Evolutionary conservation across 805 yeast species (phyloP).

Genomic region (Pichia phayaonensis): DNA sequence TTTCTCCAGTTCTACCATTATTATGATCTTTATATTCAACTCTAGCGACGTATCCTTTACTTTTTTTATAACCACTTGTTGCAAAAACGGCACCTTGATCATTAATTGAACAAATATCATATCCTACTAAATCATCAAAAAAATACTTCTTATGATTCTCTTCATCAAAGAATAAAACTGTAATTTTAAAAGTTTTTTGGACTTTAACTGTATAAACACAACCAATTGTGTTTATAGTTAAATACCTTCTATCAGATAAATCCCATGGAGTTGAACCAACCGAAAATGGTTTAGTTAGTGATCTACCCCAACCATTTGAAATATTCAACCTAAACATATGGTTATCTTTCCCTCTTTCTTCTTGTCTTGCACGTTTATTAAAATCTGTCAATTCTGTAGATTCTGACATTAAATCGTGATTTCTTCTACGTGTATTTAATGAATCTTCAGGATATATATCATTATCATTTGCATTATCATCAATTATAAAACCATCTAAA

Average conservation of each 20-base stretch:
- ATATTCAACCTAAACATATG: neutral
- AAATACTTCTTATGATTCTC: constrained; percentile 72
- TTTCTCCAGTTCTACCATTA: constrained; percentile 63
- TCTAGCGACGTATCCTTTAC: constrained; percentile 21
- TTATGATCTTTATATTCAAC: constrained; percentile 67
- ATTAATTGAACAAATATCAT: constrained; percentile 70
- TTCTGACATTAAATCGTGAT: constrained; percentile 8
- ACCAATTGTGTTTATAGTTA: constrained; percentile 75
- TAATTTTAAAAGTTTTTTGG: constrained; percentile 44
- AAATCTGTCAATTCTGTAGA: constrained; percentile 11
- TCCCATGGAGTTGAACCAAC: constrained; percentile 87
- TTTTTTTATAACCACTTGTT: constrained; percentile 26
- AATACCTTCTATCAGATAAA: constrained; percentile 52
- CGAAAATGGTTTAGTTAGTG: constrained; percentile 51
- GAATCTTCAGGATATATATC: constrained; percentile 1
- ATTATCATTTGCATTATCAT: constrained; percentile 53
- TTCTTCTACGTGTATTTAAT: constrained; percentile 6
- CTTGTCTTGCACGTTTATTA: constrained; percentile 5
- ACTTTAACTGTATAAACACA: constrained; percentile 71
- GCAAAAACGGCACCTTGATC: constrained; percentile 62
- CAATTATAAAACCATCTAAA: constrained; percentile 51
- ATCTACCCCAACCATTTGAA: constrained; percentile 8
- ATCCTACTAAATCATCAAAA: constrained; percentile 66
- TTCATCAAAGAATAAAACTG: constrained; percentile 80
- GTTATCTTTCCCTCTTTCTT: neutral